A percentile compares a stretch with the other conserved stretches of the same genome.
Conservation (phyloP, 441 rosid species). For the Isatis lusitanica region DNA sequence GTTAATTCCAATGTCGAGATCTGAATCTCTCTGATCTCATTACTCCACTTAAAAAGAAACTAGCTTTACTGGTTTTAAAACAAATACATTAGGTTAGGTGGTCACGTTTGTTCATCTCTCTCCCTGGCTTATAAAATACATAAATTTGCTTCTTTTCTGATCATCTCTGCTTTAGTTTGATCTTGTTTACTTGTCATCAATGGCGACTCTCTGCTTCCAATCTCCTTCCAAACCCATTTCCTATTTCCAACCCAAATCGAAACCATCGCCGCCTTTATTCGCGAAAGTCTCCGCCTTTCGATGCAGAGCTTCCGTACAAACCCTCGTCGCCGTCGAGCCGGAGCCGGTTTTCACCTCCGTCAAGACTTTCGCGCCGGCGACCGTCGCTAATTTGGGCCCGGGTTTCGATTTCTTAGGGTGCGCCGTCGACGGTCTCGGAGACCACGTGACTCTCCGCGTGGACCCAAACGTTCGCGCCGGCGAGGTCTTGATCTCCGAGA, state of each 20-base stretch:
- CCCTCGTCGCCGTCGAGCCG: conserved; percentile 55
- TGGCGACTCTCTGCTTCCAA: conserved; percentile 40
- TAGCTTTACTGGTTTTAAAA: not conserved
- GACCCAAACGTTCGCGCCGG: conserved; percentile 81
- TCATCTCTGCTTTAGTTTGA: not conserved
- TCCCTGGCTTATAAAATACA: not conserved
- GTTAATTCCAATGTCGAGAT: conserved; percentile 14
- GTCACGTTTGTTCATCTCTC: conserved; percentile 29
- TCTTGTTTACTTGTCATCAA: conserved; percentile 1
- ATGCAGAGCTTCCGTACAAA: conserved; percentile 55
- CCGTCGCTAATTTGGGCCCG: conserved; percentile 88
- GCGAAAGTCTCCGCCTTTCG: conserved; percentile 37
- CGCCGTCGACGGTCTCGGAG: conserved; percentile 93
- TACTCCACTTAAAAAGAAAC: conserved; percentile 12
- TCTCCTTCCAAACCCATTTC: conserved; percentile 41
- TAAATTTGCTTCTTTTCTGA: not conserved
- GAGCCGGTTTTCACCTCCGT: conserved; percentile 74
- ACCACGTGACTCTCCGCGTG: conserved; percentile 62
- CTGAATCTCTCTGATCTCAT: conserved; percentile 30
- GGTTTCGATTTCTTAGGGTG: conserved; percentile 91
- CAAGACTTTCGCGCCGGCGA: conserved; percentile 85
- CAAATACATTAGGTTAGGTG: conserved; percentile 33
- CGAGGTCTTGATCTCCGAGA: conserved; percentile 58
- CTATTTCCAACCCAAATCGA: conserved; percentile 18
- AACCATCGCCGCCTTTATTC: conserved; percentile 16